These are phyloP conservation scores for Lagerstroemia speciosa DNA, from an alignment of 345 rosid species.

Conservation along the genomic window DNA sequence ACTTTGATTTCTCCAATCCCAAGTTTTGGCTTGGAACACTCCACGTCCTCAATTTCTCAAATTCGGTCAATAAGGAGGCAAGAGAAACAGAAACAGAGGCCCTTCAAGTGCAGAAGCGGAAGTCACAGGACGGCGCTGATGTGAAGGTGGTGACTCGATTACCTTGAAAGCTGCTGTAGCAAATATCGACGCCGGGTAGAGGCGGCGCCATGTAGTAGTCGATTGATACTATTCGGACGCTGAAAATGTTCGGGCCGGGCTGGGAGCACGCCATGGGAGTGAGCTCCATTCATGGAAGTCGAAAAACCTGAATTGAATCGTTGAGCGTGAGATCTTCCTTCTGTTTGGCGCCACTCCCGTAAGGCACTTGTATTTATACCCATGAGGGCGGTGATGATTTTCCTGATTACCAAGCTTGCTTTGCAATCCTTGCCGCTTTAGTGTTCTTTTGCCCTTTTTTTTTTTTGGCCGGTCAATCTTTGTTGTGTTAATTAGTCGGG, in stretches of 20 bases:
- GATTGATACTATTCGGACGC: conserved; percentile 71
- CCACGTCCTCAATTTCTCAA: not conserved
- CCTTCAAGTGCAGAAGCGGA: not conserved
- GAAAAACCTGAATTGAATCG: not conserved
- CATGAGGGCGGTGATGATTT: not conserved
- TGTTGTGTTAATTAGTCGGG: not conserved
- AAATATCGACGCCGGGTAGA: conserved; percentile 52
- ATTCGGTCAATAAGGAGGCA: not conserved
- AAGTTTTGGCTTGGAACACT: not conserved
- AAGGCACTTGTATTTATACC: not conserved
- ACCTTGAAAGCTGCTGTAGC: conserved; percentile 90
- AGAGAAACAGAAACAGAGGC: too few species aligned
- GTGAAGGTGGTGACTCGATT: not conserved
- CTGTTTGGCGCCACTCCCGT: conserved; percentile 10
- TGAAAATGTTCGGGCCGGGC: conserved; percentile 45
- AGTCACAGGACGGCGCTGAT: not conserved
- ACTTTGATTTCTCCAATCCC: not conserved
- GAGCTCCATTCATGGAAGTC: not conserved
- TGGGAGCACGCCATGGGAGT: conserved; percentile 27
- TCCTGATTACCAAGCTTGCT: not conserved
- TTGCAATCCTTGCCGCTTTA: not conserved
- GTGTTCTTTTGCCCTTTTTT: not conserved
- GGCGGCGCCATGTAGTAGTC: conserved; percentile 87
- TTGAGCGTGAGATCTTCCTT: not conserved
- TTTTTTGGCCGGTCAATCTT: not conserved